Evolutionary conservation across 139 green algal species (phyloP), one percentile per base, ranked within the genome.

Genomic region (Pleodorina starrii): DNA sequence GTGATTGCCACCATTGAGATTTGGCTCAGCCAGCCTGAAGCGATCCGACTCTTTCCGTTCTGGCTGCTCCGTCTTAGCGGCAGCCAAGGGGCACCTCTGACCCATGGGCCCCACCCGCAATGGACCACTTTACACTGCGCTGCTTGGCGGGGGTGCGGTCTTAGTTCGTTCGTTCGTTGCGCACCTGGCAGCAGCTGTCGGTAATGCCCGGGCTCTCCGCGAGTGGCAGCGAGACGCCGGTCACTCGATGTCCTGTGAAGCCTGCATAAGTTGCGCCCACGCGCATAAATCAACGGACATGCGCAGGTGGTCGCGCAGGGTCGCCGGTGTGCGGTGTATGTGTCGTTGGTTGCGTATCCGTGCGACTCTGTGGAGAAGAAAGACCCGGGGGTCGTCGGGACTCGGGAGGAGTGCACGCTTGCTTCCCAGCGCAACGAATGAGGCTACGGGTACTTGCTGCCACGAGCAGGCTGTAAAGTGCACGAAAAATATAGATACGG

Each of bases 191-290:
- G 60, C 60, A 68, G 60, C 60, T 44, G 42, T 50, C 72, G 42
- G 81, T 87, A 32, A 87, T 48, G 19, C 81, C 81, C 14, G 81
- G 29, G 35, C 81, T 78, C 63, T 87, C 81, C 10, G 60, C 43
- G 32, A 87, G 60, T 4, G 60, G 60, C n/a, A 29, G 32, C 9
- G 81, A 78, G 21, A 78, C 11, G 2, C n/a, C 44, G 14, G 23
- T 36, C 16, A 87, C 60, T 5, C n/a, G n/a, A n/a, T 19, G 27
- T 0, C 60, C 81, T 1, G 40, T 77, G 81, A 40, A 87, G n/a
- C 81, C 81, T 86, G 40, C 46, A 43, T 23, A 66, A 12, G n/a
- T n/a, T n/a, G n/a, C n/a, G n/a, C n/a, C n/a, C n/a, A n/a, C n/a
- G n/a, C n/a, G n/a, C n/a, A n/a, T n/a, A n/a, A n/a, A n/a, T n/a